Evolutionary conservation across 495 filamentous ascomycete genomes (phyloP).

Genomic region (Penicillium bovifimosum): DNA sequence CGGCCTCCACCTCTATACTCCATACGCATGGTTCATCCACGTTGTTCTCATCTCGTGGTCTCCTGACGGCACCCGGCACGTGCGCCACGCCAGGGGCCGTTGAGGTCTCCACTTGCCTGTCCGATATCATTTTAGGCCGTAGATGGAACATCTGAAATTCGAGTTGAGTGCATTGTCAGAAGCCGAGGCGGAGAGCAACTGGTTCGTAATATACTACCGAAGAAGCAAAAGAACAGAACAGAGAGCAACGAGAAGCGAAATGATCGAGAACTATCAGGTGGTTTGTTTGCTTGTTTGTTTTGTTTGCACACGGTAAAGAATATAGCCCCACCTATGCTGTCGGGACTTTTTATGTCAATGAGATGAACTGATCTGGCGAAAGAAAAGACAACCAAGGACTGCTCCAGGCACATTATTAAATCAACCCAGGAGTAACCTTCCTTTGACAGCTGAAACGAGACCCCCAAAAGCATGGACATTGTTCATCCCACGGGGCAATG

Average conservation of each 20-base stretch:
- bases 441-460: not conserved
- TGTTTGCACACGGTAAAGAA: not conserved
- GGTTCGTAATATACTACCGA: too few relatives aligned
- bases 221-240: too few relatives aligned
- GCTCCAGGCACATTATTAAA: too few relatives aligned
- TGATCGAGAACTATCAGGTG: too few relatives aligned
- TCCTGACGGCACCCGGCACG: slow-evolving; percentile 1
- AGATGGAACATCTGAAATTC: not conserved
- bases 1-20: not conserved
- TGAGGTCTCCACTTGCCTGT: slow-evolving; percentile 9
- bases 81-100: slow-evolving; percentile 10
- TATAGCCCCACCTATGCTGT: too few relatives aligned
- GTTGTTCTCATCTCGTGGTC: not conserved
- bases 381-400: too few relatives aligned
- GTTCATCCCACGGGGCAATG: not conserved
- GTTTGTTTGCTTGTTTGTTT: not conserved
- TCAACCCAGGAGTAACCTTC: not conserved
- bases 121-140: not conserved
- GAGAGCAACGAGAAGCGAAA: too few relatives aligned
- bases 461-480: not conserved
- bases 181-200: too few relatives aligned
- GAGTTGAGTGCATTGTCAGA: not conserved
- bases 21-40: not conserved
- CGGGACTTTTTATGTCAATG: too few relatives aligned
- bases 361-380: too few relatives aligned